phyloP scores from a whole-genome alignment of 2,329 filamentous ascomycete species.

The Trichoderma sp. region DNA sequence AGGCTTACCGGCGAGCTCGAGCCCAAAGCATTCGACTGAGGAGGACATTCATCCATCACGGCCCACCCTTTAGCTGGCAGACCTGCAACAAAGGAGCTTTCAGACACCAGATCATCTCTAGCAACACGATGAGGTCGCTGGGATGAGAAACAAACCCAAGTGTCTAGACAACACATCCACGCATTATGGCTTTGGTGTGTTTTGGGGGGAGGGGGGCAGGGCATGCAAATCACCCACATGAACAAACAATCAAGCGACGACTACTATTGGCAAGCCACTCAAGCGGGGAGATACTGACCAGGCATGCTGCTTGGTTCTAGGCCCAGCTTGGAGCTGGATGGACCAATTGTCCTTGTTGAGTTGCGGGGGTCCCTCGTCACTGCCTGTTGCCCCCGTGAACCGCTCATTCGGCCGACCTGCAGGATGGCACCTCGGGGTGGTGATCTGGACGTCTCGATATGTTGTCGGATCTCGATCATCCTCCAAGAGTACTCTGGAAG shows the following conservation, averaged over 20 bases:
- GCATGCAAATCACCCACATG: background rate
- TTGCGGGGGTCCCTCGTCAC: no score
- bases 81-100: no score
- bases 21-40: background rate
- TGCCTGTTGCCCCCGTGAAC: no score
- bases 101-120: background rate
- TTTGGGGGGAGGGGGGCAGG: background rate
- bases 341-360: background rate
- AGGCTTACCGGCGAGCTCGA: background rate
- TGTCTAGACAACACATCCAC: background rate
- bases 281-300: background rate
- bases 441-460: no score
- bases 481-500: no score
- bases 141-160: background rate
- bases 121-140: background rate
- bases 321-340: background rate
- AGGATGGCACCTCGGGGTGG: background rate
- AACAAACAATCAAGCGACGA: conserved; percentile 1
- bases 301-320: background rate
- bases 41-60: background rate
- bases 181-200: background rate
- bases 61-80: no score
- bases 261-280: conserved; percentile 17
- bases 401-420: no score
- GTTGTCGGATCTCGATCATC: no score